A percentile compares a stretch with the other conserved stretches of the same genome.
phyloP scores from a whole-genome alignment of 768 basidiomycete genomes.

The Auricularia sp. region DNA sequence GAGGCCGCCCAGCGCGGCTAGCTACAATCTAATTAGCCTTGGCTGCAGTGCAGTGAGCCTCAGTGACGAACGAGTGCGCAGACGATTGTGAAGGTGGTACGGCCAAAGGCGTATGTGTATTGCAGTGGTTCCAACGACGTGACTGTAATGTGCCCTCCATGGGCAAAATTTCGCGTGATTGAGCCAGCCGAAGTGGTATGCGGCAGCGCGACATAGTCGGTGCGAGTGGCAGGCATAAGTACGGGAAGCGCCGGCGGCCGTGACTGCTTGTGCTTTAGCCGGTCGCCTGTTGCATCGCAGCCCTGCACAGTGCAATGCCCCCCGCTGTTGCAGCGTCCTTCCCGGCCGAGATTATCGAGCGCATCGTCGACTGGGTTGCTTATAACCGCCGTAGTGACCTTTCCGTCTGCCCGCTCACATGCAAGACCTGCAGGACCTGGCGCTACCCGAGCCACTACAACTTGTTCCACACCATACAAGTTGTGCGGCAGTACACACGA shows the following conservation, averaged over 20 bases:
- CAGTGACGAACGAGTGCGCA: neutral
- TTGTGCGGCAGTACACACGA: neutral
- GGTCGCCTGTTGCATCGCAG: too few species aligned
- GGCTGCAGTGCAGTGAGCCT: neutral
- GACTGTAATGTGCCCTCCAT: neutral
- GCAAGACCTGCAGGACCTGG: neutral
- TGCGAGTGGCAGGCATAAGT: too few species aligned
- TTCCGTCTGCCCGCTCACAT: neutral
- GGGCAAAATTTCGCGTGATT: neutral
- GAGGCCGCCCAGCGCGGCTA: conserved; percentile 45
- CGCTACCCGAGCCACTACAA: neutral
- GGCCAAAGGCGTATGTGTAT: neutral
- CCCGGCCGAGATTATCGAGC: neutral
- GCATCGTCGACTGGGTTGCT: neutral
- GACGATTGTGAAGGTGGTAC: neutral
- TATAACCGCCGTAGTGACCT: neutral
- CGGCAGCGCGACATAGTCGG: neutral
- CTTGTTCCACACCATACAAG: neutral
- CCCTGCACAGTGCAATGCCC: too few species aligned
- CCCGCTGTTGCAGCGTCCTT: neutral
- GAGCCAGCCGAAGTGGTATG: neutral
- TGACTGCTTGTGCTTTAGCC: too few species aligned
- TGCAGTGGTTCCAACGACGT: neutral
- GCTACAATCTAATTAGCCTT: neutral
- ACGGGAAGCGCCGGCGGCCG: too few species aligned